These are phyloP conservation scores for Nicotiana sylvestris DNA, from an alignment of 257 asterid genomes.

Conservation along the genomic window DNA sequence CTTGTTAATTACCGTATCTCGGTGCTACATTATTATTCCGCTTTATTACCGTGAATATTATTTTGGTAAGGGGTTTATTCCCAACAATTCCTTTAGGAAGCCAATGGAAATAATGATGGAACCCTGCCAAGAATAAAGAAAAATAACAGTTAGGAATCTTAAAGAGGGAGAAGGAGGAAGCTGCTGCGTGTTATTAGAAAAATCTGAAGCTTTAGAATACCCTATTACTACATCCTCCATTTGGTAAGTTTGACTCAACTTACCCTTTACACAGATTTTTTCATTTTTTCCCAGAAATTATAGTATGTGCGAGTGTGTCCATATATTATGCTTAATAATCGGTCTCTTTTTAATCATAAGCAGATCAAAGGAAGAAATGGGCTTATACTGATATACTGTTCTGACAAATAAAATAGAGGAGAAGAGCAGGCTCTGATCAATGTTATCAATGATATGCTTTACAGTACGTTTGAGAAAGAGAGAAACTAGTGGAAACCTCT, in stretches of 20 bases:
- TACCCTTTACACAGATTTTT: background rate
- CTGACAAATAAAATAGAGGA: background rate
- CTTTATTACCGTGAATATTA: no score
- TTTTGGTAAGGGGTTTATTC: no score
- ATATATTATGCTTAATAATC: background rate
- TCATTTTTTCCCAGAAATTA: background rate
- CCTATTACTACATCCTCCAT: background rate
- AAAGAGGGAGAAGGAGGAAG: background rate
- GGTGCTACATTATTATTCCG: no score
- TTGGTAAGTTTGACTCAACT: background rate
- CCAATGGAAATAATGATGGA: conserved; percentile 72
- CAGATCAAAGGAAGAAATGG: background rate
- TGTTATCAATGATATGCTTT: background rate
- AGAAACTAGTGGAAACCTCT: conserved; percentile 22
- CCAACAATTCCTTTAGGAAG: conserved; percentile 32
- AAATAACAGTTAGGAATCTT: background rate
- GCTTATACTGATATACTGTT: background rate
- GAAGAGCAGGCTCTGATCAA: background rate
- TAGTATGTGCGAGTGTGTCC: background rate
- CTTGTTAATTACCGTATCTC: no score
- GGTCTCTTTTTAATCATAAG: background rate
- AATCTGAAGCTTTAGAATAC: background rate
- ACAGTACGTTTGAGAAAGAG: background rate
- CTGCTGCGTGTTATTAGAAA: background rate
- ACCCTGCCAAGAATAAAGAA: conserved; percentile 47